Conservation (phyloP, 108 stramenopile genomes). For the Skeletonema tropicum region DNA sequence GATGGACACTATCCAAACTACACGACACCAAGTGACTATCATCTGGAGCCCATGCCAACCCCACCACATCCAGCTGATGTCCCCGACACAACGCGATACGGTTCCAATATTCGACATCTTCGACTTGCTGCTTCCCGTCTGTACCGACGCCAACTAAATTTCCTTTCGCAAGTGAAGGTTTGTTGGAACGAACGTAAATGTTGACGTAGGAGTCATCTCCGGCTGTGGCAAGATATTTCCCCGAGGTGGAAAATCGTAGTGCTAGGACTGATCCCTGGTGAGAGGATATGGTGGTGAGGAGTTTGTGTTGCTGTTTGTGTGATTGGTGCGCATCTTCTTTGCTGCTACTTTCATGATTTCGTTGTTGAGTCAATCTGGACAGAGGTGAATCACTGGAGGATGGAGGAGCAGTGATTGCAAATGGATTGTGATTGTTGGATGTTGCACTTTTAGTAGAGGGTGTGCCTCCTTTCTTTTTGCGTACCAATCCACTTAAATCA, state of each 20-base stretch:
- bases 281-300: conserved; percentile 80
- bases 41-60: conserved; percentile 91
- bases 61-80: conserved; percentile 87
- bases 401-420: neutral
- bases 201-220: conserved; percentile 87
- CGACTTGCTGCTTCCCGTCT: conserved; percentile 13
- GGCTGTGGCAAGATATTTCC: conserved; percentile 79
- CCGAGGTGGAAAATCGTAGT: conserved; percentile 75
- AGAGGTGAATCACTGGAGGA: conserved; percentile 3
- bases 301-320: conserved; percentile 42
- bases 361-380: conserved; percentile 1
- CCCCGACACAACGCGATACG: conserved; percentile 86
- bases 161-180: conserved; percentile 38
- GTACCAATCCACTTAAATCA: conserved; percentile 71
- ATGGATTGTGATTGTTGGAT: conserved; percentile 3
- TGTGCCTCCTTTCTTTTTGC: conserved; percentile 67
- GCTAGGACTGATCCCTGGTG: conserved; percentile 83
- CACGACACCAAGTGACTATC: conserved; percentile 87
- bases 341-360: neutral
- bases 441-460: neutral
- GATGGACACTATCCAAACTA: conserved; percentile 83
- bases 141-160: conserved; percentile 48
- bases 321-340: conserved; percentile 1
- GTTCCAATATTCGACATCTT: conserved; percentile 79
- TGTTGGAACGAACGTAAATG: conserved; percentile 57